These are phyloP conservation scores for Mycena vitilis DNA, from an alignment of 768 basidiomycete genomes.

Conservation along the genomic window DNA sequence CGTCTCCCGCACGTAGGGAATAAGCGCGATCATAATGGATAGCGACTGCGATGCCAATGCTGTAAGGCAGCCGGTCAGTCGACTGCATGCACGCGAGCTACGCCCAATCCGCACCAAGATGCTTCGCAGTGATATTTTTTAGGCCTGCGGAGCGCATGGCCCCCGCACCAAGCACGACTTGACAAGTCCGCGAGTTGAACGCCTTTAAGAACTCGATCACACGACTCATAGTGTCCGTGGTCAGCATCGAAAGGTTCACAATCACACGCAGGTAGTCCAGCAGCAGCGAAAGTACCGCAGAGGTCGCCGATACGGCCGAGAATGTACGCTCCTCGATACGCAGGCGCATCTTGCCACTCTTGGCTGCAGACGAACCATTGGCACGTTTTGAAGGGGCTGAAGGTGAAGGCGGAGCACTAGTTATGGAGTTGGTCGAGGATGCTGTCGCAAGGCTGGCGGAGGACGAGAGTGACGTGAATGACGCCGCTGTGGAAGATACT, in stretches of 20 bases:
- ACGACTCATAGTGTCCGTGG: constrained; percentile 94
- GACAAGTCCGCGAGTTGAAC: constrained; percentile 98
- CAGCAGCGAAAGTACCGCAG: constrained; percentile 76
- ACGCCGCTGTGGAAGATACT: constrained; percentile 32
- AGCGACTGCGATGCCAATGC: constrained; percentile 96
- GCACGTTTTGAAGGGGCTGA: constrained; percentile 35
- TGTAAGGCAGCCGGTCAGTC: constrained; percentile 45
- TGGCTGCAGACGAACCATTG: constrained; percentile 36
- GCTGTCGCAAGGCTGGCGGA: constrained; percentile 33
- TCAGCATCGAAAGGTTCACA: constrained; percentile 87
- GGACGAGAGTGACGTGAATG: constrained; percentile 27
- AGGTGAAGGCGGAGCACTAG: constrained; percentile 35
- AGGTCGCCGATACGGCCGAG: constrained; percentile 88
- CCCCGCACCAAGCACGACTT: constrained; percentile 97
- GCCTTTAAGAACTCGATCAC: constrained; percentile 97
- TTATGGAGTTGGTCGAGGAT: constrained; percentile 34
- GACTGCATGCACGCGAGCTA: constrained; percentile 20
- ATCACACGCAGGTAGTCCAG: constrained; percentile 90
- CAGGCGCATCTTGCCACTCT: constrained; percentile 64
- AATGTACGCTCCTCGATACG: constrained; percentile 87
- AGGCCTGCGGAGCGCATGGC: constrained; percentile 99
- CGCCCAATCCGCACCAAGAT: constrained; percentile 73
- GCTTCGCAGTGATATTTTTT: constrained; percentile 98
- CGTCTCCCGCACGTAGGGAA: constrained; percentile 95
- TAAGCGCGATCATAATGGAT: constrained; percentile 92